Evolutionary conservation across 441 rosid species (phyloP).

Genomic region (Eutrema salsugineum): DNA sequence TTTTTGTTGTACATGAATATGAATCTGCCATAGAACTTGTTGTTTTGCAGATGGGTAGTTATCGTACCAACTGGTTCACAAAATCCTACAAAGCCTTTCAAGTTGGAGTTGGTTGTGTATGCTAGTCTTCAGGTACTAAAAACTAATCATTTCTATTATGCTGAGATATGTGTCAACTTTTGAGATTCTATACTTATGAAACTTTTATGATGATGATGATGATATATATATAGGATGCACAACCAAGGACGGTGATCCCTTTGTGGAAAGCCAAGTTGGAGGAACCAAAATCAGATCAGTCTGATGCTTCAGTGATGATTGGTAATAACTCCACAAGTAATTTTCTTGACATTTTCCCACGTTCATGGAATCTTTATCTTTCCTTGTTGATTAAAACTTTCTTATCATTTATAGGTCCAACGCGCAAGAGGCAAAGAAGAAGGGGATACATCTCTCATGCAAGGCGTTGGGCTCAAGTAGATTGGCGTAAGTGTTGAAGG

Average conservation of each 20-base stretch:
- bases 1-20: conserved; percentile 3
- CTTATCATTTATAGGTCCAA: conserved; percentile 51
- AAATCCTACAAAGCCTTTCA: conserved; percentile 47
- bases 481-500: conserved; percentile 60
- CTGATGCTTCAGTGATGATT: conserved; percentile 67
- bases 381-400: conserved; percentile 30
- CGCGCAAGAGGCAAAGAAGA: conserved; percentile 37
- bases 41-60: conserved; percentile 72
- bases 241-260: conserved; percentile 52
- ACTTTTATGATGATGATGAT: neutral
- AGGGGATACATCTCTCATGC: conserved; percentile 17
- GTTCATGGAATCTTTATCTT: conserved; percentile 4
- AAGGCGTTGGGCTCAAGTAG: conserved; percentile 55
- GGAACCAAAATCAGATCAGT: conserved; percentile 48
- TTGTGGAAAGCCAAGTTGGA: conserved; percentile 81
- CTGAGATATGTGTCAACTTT: neutral
- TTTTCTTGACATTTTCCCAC: neutral
- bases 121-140: conserved; percentile 50
- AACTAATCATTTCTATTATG: neutral
- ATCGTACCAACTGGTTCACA: conserved; percentile 64
- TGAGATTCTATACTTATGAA: conserved; percentile 6
- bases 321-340: conserved; percentile 48
- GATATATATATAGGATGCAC: conserved; percentile 58
- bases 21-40: neutral
- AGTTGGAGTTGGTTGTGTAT: conserved; percentile 77